Evolutionary conservation across 1,284 basidiomycete species (phyloP).

Genomic region (Meira miltonrushii): DNA sequence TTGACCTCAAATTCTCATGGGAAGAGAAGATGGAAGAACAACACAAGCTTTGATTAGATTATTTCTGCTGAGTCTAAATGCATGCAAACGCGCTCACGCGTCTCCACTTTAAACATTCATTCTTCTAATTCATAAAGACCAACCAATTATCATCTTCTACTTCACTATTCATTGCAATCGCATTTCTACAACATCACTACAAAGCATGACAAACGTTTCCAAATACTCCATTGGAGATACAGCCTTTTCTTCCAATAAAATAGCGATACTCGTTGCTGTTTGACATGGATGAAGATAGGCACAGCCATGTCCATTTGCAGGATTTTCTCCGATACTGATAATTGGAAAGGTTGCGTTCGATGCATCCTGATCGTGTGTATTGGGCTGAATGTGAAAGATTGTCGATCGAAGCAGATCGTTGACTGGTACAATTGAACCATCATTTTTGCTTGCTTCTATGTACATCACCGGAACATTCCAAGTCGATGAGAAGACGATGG

Average conservation of each 20-base stretch:
- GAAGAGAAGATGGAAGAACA: too few relatives aligned
- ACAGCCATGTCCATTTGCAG: constrained; percentile 2
- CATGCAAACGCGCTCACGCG: too few relatives aligned
- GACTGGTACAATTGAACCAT: background rate
- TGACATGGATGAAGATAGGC: constrained; percentile 9
- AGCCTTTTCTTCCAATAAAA: background rate
- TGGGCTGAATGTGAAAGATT: background rate
- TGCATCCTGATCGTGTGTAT: background rate
- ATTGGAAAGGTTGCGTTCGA: background rate
- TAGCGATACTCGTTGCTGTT: constrained; percentile 3
- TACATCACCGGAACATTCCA: constrained; percentile 9
- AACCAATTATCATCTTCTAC: background rate
- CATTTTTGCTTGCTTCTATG: background rate
- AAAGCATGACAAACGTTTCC: constrained; percentile 5
- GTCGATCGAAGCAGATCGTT: background rate
- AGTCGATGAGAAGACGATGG: background rate
- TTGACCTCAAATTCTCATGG: too few relatives aligned
- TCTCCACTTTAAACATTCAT: too few relatives aligned
- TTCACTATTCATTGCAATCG: background rate
- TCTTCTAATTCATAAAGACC: too few relatives aligned
- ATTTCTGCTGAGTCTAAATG: too few relatives aligned
- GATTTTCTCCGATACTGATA: constrained; percentile 5
- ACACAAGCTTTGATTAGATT: background rate
- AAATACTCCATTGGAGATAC: background rate
- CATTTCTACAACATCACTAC: constrained; percentile 5